A percentile compares a stretch with the other conserved stretches of the same genome.
Conservation (phyloP, 2,329 filamentous ascomycete genomes). For the Penicillium sp. region DNA sequence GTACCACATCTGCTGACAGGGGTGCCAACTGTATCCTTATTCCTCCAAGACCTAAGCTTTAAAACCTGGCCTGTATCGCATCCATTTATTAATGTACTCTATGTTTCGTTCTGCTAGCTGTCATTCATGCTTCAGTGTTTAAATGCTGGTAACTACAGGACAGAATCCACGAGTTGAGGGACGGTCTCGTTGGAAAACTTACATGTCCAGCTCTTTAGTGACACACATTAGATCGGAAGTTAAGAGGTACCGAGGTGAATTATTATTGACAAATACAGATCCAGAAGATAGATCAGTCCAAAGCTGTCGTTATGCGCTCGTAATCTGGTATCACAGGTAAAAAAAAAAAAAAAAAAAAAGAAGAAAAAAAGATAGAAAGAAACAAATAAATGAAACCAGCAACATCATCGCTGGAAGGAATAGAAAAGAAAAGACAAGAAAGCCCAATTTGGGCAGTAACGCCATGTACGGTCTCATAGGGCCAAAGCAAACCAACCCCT, state of each 20-base stretch:
- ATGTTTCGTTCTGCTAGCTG: no score
- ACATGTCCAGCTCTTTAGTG: no score
- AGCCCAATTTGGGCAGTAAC: not conserved
- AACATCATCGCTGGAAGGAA: not conserved
- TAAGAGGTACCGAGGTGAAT: not conserved
- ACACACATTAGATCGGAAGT: not conserved
- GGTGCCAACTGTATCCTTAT: no score
- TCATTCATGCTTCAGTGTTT: no score
- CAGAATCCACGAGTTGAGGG: no score
- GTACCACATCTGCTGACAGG: no score
- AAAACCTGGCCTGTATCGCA: no score
- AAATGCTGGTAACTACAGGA: no score
- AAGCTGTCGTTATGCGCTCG: conserved; percentile 27
- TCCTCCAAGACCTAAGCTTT: no score
- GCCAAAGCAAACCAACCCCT: not conserved
- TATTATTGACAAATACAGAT: conserved; percentile 32
- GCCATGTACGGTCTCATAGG: not conserved
- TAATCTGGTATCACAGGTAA: conserved; percentile 34
- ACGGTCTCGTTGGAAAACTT: no score
- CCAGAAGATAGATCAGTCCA: conserved; percentile 24
- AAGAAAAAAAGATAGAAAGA: conserved; percentile 7
- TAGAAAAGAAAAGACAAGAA: not conserved
- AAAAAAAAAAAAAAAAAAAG: conserved; percentile 8
- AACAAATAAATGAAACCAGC: conserved; percentile 4
- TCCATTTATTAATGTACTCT: no score